Evolutionary conservation across 441 rosid genomes (phyloP).

Genomic region (Dalechampia spathulata): DNA sequence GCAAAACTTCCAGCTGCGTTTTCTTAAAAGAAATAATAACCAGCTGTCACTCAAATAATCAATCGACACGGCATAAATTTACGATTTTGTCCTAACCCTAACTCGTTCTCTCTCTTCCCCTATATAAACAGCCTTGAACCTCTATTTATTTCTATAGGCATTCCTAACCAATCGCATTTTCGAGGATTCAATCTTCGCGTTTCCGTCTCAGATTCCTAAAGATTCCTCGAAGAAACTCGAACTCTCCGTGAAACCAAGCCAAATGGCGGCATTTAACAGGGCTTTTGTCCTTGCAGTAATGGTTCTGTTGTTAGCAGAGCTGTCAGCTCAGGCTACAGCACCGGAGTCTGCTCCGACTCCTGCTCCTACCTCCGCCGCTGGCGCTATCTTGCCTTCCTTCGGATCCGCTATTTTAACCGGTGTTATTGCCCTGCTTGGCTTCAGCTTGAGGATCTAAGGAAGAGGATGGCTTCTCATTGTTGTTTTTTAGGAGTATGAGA

Average conservation of each 20-base stretch:
- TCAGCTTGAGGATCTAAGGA: constrained; percentile 33
- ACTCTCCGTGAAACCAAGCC: no score
- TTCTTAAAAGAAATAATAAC: neutral
- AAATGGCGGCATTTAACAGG: constrained; percentile 22
- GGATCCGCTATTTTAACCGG: constrained; percentile 30
- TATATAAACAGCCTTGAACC: constrained; percentile 17
- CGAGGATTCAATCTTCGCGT: neutral
- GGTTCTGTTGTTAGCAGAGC: constrained; percentile 15
- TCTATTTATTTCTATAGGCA: no score
- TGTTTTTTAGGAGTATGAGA: no score
- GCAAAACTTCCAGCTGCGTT: neutral
- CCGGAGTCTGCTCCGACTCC: constrained; percentile 38
- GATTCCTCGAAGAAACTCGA: no score
- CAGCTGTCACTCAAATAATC: constrained; percentile 10
- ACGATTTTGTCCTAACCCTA: constrained; percentile 2
- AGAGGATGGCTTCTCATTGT: no score
- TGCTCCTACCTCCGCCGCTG: constrained; percentile 28
- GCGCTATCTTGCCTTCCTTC: constrained; percentile 24
- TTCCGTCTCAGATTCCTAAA: no score
- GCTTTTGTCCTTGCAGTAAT: constrained; percentile 18
- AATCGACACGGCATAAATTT: constrained; percentile 9
- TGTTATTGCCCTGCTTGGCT: constrained; percentile 25
- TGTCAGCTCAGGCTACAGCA: constrained; percentile 22
- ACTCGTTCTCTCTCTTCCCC: neutral
- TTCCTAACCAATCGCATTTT: no score